phyloP scores from a whole-genome alignment of 2,329 filamentous ascomycete genomes.

The Talaromyces sp. region DNA sequence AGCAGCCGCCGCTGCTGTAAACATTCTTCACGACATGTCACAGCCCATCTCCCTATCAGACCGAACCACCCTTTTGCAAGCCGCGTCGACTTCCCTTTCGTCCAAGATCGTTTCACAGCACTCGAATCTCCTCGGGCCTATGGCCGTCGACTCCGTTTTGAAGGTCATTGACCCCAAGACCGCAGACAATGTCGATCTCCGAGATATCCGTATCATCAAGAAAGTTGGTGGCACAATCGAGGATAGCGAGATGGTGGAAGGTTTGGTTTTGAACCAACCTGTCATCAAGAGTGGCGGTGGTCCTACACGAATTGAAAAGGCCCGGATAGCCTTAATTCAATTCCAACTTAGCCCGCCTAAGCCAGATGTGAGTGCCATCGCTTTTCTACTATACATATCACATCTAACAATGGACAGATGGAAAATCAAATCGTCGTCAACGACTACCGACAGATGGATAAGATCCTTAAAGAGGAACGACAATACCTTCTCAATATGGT shows the following conservation, averaged over 20 bases:
- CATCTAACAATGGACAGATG: constrained; percentile 61
- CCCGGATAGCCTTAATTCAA: constrained; percentile 92
- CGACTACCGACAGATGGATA: constrained; percentile 99
- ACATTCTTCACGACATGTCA: constrained; percentile 92
- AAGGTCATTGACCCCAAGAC: constrained; percentile 95
- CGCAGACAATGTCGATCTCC: constrained; percentile 92
- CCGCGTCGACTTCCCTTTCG: constrained; percentile 92
- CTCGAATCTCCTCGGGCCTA: constrained; percentile 89
- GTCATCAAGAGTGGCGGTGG: constrained; percentile 93
- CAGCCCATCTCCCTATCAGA: constrained; percentile 87
- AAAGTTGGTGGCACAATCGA: constrained; percentile 98
- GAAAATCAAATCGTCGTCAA: constrained; percentile 99
- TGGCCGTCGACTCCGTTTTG: constrained; percentile 95
- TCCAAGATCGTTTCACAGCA: constrained; percentile 99
- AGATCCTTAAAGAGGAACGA: constrained; percentile 98
- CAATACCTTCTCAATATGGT: constrained; percentile 98
- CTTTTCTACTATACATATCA: not conserved
- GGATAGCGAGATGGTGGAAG: constrained; percentile 95
- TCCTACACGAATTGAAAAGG: constrained; percentile 92
- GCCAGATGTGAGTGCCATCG: constrained; percentile 69
- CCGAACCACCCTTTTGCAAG: constrained; percentile 86
- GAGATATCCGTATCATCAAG: constrained; percentile 95
- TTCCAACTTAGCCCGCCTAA: constrained; percentile 98
- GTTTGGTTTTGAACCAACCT: constrained; percentile 84
- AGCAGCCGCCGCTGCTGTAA: constrained; percentile 82